Percentiles rank a stretch among this genome's conserved stretches.
phyloP scores from a whole-genome alignment of 2,329 filamentous ascomycete genomes.

The Xylariaceae sp. region DNA sequence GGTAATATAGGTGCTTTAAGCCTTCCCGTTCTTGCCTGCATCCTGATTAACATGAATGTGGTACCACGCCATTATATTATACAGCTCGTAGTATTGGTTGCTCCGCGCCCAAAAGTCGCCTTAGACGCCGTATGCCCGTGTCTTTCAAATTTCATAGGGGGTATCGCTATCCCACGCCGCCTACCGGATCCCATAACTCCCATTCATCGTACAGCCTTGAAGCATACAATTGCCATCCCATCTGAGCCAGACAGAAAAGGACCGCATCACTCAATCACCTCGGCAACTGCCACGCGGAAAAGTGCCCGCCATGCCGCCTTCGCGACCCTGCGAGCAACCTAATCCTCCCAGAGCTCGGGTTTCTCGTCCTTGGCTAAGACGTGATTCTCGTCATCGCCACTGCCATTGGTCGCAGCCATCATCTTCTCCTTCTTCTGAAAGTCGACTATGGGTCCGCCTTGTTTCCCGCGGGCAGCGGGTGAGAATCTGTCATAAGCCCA shows the following conservation, averaged over 20 bases:
- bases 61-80: no score
- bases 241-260: no score
- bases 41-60: no score
- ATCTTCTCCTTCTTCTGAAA: constrained; percentile 16
- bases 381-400: neutral
- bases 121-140: no score
- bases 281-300: neutral
- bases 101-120: no score
- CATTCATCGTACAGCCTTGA: neutral
- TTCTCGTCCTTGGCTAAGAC: constrained; percentile 23
- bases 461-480: constrained; percentile 17
- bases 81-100: no score
- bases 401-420: constrained; percentile 1
- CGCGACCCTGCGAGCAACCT: constrained; percentile 26
- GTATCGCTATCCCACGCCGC: constrained; percentile 6
- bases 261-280: constrained; percentile 7
- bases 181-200: constrained; percentile 12
- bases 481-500: constrained; percentile 39
- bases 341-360: constrained; percentile 26
- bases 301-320: constrained; percentile 17
- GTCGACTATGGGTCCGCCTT: no score
- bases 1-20: no score
- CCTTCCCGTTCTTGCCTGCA: no score
- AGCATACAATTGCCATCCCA: constrained; percentile 2
- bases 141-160: neutral